Evolutionary conservation across 345 rosid genomes (phyloP), one percentile per base, ranked within the genome.

Genomic region (Euphorbia pulcherrima): DNA sequence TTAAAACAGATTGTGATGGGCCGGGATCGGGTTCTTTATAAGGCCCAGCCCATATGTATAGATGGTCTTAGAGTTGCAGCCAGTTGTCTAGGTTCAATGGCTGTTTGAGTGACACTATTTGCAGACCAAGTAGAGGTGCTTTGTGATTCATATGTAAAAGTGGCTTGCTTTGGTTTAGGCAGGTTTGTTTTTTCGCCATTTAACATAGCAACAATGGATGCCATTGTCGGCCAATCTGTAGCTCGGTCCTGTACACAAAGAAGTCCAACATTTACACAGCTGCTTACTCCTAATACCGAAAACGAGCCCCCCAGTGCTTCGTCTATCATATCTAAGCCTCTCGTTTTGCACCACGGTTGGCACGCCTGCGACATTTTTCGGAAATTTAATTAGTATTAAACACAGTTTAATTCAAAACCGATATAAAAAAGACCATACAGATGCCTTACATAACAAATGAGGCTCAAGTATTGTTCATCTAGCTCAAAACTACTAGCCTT

Each of bases 121-220:
- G 47, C 18, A 18, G 67, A 64, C 40, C 67, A 64, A 27, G 67
- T 64, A 47, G 67, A 64, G 26, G 24, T 64, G 55, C 67, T 64
- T 47, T 64, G 67, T 46, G 67, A 46, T 47, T 64, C 39, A 64
- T 46, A 64, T 20, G 67, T 64, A 47, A 47, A 64, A 8, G 67
- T 83, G 21, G 96, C 90, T 39, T 79, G 86, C 40, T 71, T 73
- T 18, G 86, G 86, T 26, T 77, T 46, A 51, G 78, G 77, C 64
- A 82, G 65, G 1, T 8, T 29, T 13, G 69, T 3, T 14, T 66
- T 64, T 10, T 75, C 72, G 26, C 78, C 75, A 1, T 68, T 67
- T 67, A 82, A 65, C 86, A 77, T 72, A 0, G 74, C 63, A 20
- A 79, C 65, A 24, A 47, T n/a, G 55, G 56, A 12, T 33, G 37